phyloP scores from a whole-genome alignment of 2,329 filamentous ascomycete species.

The Apiospora aurea region DNA sequence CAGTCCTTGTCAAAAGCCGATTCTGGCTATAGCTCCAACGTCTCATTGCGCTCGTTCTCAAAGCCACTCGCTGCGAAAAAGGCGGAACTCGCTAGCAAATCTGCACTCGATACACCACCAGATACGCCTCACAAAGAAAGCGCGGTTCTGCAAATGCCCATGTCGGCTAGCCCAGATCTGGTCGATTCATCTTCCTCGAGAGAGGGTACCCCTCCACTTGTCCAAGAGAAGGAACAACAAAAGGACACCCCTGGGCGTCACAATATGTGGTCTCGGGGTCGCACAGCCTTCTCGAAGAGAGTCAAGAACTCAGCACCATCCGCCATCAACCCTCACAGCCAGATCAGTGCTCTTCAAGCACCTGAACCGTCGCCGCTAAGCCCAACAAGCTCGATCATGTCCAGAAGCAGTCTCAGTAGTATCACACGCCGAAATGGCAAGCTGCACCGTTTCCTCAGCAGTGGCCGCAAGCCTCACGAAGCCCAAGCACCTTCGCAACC shows the following conservation, averaged over 20 bases:
- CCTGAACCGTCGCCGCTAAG: constrained; percentile 38
- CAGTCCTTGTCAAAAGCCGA: constrained; percentile 63
- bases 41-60: constrained; percentile 61
- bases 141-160: background rate
- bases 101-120: constrained; percentile 6
- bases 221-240: constrained; percentile 36
- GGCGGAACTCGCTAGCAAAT: background rate
- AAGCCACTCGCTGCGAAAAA: constrained; percentile 33
- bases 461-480: constrained; percentile 41
- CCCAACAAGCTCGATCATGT: constrained; percentile 40
- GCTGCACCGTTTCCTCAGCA: constrained; percentile 49
- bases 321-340: constrained; percentile 25
- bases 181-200: background rate
- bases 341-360: constrained; percentile 29
- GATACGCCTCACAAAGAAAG: constrained; percentile 4
- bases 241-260: background rate
- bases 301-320: background rate
- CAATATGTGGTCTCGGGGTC: constrained; percentile 10
- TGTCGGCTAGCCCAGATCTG: background rate
- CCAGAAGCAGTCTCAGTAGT: constrained; percentile 46
- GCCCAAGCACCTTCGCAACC: constrained; percentile 33
- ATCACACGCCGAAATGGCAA: constrained; percentile 46
- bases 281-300: background rate
- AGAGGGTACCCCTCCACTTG: constrained; percentile 29
- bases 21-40: constrained; percentile 67